Conservation (phyloP, 106 monocot species). For the Platanthera guangdongensis region DNA sequence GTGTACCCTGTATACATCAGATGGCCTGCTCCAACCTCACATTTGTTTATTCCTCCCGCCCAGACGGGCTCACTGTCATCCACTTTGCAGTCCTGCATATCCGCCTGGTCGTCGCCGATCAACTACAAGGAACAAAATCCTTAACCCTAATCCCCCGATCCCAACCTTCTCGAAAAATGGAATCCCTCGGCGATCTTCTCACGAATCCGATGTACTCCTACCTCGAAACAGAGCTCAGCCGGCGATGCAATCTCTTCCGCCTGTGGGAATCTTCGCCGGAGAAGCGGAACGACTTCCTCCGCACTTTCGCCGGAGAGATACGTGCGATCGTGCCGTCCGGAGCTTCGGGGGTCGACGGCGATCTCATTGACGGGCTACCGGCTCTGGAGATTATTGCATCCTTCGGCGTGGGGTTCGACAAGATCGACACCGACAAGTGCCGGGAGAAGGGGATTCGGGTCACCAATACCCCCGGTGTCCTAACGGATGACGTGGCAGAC, state of each 20-base stretch:
- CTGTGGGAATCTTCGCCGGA: slow-evolving; percentile 52
- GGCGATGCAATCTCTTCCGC: slow-evolving; percentile 58
- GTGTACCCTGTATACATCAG: too few species aligned
- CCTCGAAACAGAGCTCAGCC: slow-evolving; percentile 55
- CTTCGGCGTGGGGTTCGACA: slow-evolving; percentile 55
- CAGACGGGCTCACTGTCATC: too few species aligned
- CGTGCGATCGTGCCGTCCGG: slow-evolving; percentile 41
- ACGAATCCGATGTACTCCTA: slow-evolving; percentile 40
- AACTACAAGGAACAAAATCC: too few species aligned
- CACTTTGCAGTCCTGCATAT: too few species aligned
- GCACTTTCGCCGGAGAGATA: slow-evolving; percentile 25
- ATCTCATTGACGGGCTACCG: slow-evolving; percentile 46
- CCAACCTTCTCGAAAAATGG: background rate
- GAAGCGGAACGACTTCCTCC: slow-evolving; percentile 32
- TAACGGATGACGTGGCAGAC: slow-evolving; percentile 61
- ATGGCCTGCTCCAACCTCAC: too few species aligned
- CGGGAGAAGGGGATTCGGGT: slow-evolving; percentile 43
- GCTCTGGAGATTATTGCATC: slow-evolving; percentile 50
- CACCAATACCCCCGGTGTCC: slow-evolving; percentile 58
- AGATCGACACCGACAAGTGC: slow-evolving; percentile 53
- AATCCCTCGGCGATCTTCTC: slow-evolving; percentile 48
- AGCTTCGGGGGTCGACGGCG: slow-evolving; percentile 31
- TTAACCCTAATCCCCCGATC: too few species aligned
- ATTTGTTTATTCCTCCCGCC: too few species aligned
- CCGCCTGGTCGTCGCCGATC: too few species aligned